These are phyloP conservation scores for Tetrahymena borealis DNA, from an alignment of 73 alveolate species.

Conservation along the genomic window DNA sequence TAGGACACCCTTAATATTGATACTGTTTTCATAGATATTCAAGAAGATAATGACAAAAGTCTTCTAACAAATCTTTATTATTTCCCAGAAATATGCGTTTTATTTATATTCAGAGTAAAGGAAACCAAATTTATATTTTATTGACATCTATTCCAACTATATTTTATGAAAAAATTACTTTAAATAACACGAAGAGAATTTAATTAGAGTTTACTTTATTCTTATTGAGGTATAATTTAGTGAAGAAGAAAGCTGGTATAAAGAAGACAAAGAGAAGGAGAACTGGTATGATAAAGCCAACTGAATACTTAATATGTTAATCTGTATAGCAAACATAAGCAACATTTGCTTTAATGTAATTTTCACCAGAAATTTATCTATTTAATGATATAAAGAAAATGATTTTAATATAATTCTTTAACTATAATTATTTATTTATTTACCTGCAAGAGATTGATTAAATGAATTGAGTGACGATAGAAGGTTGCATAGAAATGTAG, in stretches of 20 bases:
- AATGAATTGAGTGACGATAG: no score
- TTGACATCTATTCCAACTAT: no score
- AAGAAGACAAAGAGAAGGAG: background rate
- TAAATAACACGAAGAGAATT: no score
- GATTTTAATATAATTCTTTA: no score
- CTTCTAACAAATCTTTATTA: background rate
- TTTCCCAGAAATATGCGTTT: slow-evolving; percentile 17
- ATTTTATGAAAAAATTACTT: no score
- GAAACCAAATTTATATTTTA: background rate
- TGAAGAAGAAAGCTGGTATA: background rate
- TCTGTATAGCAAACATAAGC: background rate
- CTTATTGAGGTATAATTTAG: background rate
- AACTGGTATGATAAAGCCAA: background rate
- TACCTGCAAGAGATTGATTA: no score
- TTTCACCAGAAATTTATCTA: background rate
- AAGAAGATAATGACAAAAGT: background rate
- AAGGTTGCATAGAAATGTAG: background rate
- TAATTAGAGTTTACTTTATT: background rate
- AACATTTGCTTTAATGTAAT: slow-evolving; percentile 27
- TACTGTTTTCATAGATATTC: no score
- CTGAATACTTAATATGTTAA: background rate
- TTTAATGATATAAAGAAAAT: background rate
- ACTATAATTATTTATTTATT: background rate
- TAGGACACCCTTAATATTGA: no score
- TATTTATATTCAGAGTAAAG: slow-evolving; percentile 5